phyloP scores from a whole-genome alignment of 2,329 filamentous ascomycete species.

The Coniella vitis region DNA sequence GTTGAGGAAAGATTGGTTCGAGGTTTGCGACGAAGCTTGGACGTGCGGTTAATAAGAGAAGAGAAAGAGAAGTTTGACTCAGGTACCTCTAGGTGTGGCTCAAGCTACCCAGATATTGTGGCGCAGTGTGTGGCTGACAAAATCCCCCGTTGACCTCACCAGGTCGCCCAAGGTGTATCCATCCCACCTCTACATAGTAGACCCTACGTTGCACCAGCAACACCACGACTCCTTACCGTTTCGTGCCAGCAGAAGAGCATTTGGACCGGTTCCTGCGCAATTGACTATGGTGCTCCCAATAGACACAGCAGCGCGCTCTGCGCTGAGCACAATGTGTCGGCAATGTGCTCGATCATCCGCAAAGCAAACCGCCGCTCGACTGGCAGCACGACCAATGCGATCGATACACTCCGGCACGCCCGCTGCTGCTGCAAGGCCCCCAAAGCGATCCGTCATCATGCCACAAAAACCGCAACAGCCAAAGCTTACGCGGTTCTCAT shows the following conservation, averaged over 20 bases:
- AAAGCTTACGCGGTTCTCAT: constrained; percentile 3
- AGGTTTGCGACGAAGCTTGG: neutral
- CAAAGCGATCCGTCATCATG: neutral
- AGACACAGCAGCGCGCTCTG: constrained; percentile 13
- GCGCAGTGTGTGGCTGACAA: constrained; percentile 3
- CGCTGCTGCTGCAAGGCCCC: neutral
- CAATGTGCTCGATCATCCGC: constrained; percentile 12
- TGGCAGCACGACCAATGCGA: constrained; percentile 3
- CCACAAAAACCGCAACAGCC: neutral
- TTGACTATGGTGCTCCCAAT: constrained; percentile 12
- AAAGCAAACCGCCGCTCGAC: constrained; percentile 8
- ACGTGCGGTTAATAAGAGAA: too few relatives aligned
- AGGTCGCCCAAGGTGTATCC: too few relatives aligned
- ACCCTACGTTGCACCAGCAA: neutral
- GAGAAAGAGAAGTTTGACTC: constrained; percentile 2
- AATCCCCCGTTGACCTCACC: neutral
- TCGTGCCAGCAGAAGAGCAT: neutral
- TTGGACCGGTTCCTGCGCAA: neutral
- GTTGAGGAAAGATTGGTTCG: neutral
- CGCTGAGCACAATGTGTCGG: constrained; percentile 16
- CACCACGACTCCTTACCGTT: neutral
- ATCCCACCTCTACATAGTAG: neutral
- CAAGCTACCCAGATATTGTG: neutral
- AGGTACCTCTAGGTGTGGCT: neutral
- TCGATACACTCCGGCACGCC: constrained; percentile 10